phyloP scores from a whole-genome alignment of 2,329 filamentous ascomycete species.

The Diplocarpon mali region DNA sequence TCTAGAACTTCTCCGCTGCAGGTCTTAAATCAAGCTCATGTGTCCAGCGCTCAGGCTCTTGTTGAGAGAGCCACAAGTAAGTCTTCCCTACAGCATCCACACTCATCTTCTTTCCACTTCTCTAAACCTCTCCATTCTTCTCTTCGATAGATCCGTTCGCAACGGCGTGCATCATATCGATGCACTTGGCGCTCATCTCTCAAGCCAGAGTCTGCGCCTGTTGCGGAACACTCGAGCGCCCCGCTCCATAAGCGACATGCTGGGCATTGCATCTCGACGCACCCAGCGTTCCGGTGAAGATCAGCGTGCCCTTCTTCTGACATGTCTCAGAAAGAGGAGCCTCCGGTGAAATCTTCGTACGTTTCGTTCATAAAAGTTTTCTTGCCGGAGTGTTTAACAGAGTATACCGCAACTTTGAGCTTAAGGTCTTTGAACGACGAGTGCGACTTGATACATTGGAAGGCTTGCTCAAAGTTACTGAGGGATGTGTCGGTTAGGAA shows the following conservation, averaged over 20 bases:
- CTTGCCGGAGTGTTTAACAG: constrained; percentile 42
- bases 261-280: constrained; percentile 42
- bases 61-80: constrained; percentile 39
- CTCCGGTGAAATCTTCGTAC: constrained; percentile 35
- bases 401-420: constrained; percentile 41
- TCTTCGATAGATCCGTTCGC: constrained; percentile 44
- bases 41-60: constrained; percentile 36
- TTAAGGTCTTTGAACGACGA: constrained; percentile 38
- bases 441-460: constrained; percentile 38
- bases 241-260: constrained; percentile 44
- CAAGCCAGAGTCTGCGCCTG: constrained; percentile 43
- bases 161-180: constrained; percentile 49
- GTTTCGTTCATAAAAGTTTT: constrained; percentile 45
- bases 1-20: constrained; percentile 35
- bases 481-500: constrained; percentile 41
- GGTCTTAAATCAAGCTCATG: constrained; percentile 41
- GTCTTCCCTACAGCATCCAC: constrained; percentile 46
- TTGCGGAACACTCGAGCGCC: constrained; percentile 40
- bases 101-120: constrained; percentile 42
- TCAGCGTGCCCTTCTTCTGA: constrained; percentile 44
- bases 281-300: constrained; percentile 46
- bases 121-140: constrained; percentile 34
- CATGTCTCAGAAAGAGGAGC: constrained; percentile 33
- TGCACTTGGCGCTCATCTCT: constrained; percentile 43
- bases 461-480: constrained; percentile 35